These are phyloP conservation scores for Blepharisma undulans DNA, from an alignment of 169 alveolate genomes.

Conservation along the genomic window DNA sequence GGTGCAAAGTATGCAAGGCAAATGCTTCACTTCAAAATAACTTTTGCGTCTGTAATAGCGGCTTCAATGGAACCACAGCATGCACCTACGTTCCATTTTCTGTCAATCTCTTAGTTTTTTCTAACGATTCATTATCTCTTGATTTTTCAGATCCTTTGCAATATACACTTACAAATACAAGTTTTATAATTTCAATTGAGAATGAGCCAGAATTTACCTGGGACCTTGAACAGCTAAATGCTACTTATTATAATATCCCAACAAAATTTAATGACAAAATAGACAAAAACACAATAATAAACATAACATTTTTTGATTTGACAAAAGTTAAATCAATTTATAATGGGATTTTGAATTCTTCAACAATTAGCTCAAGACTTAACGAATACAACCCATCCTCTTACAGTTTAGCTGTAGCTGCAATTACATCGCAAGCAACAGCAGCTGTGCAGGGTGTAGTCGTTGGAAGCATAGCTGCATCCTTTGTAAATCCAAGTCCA, in stretches of 20 bases:
- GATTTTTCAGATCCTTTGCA: too few species aligned
- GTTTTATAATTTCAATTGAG: neutral
- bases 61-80: neutral
- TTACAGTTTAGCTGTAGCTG: neutral
- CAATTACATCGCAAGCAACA: neutral
- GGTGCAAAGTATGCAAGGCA: neutral
- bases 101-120: too few species aligned
- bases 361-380: neutral
- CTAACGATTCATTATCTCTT: too few species aligned
- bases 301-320: neutral
- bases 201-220: neutral
- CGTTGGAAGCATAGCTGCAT: neutral
- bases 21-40: neutral
- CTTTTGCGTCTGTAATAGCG: neutral
- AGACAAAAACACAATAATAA: neutral
- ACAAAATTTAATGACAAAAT: neutral
- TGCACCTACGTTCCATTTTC: too few species aligned
- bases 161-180: too few species aligned
- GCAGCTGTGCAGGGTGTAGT: neutral
- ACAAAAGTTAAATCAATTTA: neutral
- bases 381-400: neutral
- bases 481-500: slow-evolving; percentile 7
- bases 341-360: neutral
- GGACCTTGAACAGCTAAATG: neutral
- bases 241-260: neutral